phyloP scores from a whole-genome alignment of 805 yeast species.

The Jamesozyma piceae region DNA sequence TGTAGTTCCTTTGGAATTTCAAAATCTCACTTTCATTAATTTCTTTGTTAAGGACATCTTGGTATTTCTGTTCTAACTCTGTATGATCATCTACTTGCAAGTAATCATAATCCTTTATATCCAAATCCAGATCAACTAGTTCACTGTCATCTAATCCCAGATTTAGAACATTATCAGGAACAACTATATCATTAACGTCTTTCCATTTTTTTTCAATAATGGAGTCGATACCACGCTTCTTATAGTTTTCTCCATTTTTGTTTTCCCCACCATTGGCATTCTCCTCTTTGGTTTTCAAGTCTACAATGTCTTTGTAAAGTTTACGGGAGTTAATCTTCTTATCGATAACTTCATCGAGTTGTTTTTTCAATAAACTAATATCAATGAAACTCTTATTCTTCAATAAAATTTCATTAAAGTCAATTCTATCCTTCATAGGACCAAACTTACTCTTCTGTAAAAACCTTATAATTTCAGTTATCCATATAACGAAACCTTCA shows the following conservation, averaged over 20 bases:
- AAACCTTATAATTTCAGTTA: slow-evolving; percentile 53
- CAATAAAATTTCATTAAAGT: slow-evolving; percentile 34
- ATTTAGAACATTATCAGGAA: slow-evolving; percentile 35
- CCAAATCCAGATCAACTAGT: slow-evolving; percentile 34
- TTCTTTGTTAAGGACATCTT: slow-evolving; percentile 17
- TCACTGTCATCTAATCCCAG: slow-evolving; percentile 44
- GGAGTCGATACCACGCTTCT: slow-evolving; percentile 17
- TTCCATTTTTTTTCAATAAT: slow-evolving; percentile 36
- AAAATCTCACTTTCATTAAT: slow-evolving; percentile 21
- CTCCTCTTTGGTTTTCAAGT: slow-evolving; percentile 16
- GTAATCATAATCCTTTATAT: slow-evolving; percentile 22
- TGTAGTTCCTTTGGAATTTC: slow-evolving; percentile 9
- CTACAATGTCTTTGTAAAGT: slow-evolving; percentile 23
- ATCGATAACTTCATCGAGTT: slow-evolving; percentile 33
- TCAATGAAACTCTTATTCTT: slow-evolving; percentile 19
- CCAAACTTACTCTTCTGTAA: slow-evolving; percentile 50
- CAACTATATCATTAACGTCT: slow-evolving; percentile 35
- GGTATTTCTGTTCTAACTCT: slow-evolving; percentile 24
- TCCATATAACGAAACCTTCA: slow-evolving; percentile 64
- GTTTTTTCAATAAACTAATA: slow-evolving; percentile 26
- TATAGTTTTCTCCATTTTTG: slow-evolving; percentile 8
- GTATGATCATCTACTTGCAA: slow-evolving; percentile 15
- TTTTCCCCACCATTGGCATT: neutral
- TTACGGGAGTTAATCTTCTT: slow-evolving; percentile 31
- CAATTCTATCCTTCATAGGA: slow-evolving; percentile 34